Percentiles rank a stretch among this genome's conserved stretches.
Evolutionary conservation across 1,284 basidiomycete species (phyloP).

Genomic region (Trichosporon coremiiforme): DNA sequence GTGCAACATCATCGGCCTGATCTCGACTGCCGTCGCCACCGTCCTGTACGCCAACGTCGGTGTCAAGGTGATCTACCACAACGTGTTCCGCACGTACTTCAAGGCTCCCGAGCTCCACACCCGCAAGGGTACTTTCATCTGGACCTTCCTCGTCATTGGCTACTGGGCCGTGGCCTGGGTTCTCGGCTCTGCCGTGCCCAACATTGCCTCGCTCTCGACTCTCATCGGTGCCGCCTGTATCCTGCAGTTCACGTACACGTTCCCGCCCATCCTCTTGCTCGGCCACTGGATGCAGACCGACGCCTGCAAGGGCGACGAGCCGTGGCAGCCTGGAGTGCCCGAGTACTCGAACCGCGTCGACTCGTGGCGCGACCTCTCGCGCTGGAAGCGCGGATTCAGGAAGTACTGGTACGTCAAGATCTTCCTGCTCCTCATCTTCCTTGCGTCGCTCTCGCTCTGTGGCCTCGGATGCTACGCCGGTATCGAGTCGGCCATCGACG

Average conservation of each 20-base stretch:
- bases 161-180: slow-evolving; percentile 61
- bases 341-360: slow-evolving; percentile 30
- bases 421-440: slow-evolving; percentile 19
- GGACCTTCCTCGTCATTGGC: slow-evolving; percentile 36
- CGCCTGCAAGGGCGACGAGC: slow-evolving; percentile 25
- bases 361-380: slow-evolving; percentile 27
- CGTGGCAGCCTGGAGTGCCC: slow-evolving; percentile 30
- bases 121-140: slow-evolving; percentile 60
- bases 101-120: slow-evolving; percentile 63
- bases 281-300: slow-evolving; percentile 35
- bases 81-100: slow-evolving; percentile 60
- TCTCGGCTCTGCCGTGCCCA: slow-evolving; percentile 65
- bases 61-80: slow-evolving; percentile 34
- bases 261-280: slow-evolving; percentile 28
- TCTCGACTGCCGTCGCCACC: slow-evolving; percentile 60
- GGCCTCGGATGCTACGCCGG: slow-evolving; percentile 31
- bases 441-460: slow-evolving; percentile 25
- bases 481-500: slow-evolving; percentile 26
- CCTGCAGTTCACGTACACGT: slow-evolving; percentile 33
- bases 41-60: slow-evolving; percentile 67
- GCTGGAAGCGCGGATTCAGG: slow-evolving; percentile 32
- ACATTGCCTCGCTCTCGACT: slow-evolving; percentile 62
- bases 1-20: slow-evolving; percentile 60
- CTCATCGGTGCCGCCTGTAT: slow-evolving; percentile 59
- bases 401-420: slow-evolving; percentile 32